Conservation (phyloP, 805 yeast species). For the Wickerhamiella sergipiensis region DNA sequence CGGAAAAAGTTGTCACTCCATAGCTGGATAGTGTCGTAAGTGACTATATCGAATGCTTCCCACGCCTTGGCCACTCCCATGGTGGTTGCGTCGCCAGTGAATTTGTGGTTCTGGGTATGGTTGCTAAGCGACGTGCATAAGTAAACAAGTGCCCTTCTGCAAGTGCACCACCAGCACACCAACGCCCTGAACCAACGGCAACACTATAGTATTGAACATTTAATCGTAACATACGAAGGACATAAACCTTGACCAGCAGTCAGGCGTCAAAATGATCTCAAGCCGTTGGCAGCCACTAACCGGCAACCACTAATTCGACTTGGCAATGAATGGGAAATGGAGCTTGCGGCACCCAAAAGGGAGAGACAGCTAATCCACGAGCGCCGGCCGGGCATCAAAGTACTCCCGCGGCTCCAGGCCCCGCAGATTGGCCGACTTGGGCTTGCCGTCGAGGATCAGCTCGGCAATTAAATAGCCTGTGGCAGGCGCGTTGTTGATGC, state of each 20-base stretch:
- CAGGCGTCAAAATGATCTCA: no score
- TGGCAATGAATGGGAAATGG: no score
- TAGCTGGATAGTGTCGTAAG: constrained; percentile 6
- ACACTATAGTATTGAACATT: no score
- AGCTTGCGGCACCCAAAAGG: not conserved
- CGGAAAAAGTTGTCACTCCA: constrained; percentile 23
- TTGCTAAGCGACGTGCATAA: not conserved
- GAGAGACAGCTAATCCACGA: not conserved
- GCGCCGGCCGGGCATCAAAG: constrained; percentile 35
- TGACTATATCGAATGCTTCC: constrained; percentile 7
- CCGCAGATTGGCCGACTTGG: constrained; percentile 60
- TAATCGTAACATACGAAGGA: no score
- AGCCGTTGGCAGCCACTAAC: no score
- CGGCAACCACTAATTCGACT: no score
- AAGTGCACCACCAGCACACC: no score
- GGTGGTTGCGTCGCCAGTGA: not conserved
- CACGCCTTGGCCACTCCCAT: not conserved
- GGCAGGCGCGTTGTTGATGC: constrained; percentile 93
- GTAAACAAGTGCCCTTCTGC: no score
- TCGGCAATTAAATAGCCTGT: constrained; percentile 93
- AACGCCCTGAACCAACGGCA: no score
- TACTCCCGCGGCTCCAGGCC: constrained; percentile 77
- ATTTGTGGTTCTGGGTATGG: not conserved
- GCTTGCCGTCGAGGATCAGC: constrained; percentile 69
- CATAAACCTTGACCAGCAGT: no score